Percentiles rank a stretch among this genome's conserved stretches.
These are phyloP conservation scores for Pisolithus tinctorius DNA, from an alignment of 768 basidiomycete species.

Conservation along the genomic window DNA sequence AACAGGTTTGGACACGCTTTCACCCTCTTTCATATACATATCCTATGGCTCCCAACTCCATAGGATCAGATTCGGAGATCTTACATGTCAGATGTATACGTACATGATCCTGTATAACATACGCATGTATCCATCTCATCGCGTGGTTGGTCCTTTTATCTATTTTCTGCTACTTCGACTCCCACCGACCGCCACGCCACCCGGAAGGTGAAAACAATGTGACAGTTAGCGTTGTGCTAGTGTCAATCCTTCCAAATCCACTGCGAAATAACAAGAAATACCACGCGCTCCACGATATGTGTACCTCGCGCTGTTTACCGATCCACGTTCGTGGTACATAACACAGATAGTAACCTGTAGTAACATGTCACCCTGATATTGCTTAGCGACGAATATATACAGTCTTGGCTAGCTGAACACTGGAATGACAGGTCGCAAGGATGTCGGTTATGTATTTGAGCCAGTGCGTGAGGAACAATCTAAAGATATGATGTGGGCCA, in stretches of 20 bases:
- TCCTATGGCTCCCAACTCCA: too few relatives aligned
- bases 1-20: too few relatives aligned
- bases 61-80: too few relatives aligned
- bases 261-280: background rate
- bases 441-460: slow-evolving; percentile 1
- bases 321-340: background rate
- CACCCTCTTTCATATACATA: too few relatives aligned
- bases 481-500: too few relatives aligned
- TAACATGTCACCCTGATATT: background rate
- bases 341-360: background rate
- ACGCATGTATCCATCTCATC: background rate
- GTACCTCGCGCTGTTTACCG: background rate
- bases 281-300: background rate
- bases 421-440: background rate
- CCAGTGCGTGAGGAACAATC: background rate
- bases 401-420: background rate
- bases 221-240: background rate
- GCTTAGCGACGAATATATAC: slow-evolving; percentile 1
- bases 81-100: background rate
- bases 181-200: background rate
- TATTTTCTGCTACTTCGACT: background rate
- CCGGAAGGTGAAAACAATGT: too few relatives aligned
- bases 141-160: background rate
- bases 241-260: background rate
- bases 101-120: background rate